Evolutionary conservation across 176 grass and related monocot species (phyloP), one percentile per base, ranked within the genome.

Genomic region (Hyparrhenia diplandra): DNA sequence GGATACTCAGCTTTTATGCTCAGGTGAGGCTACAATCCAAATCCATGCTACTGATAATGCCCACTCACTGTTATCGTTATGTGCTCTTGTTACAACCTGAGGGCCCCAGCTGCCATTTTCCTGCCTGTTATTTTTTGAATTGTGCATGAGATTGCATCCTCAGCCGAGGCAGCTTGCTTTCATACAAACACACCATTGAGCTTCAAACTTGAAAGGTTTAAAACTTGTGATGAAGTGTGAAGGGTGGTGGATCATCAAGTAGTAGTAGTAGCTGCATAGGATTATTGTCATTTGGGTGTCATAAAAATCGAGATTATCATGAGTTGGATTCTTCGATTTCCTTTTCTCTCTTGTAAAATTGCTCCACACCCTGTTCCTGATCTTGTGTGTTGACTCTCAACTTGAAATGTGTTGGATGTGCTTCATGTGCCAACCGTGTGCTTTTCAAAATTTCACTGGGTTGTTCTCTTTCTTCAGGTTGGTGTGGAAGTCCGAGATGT

Each of bases 1-100:
- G 96, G 86, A 98, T 98, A 92, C 86, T 98, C 67, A 98, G 92
- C 88, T 98, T 83, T 98, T n/a, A 95, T 71, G 96, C 96, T 77
- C 96, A 93, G 96, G 96, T 98, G 58, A 89, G 25, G 47, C 17
- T 43, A 30, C 3, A 1, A n/a, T 65, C 8, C n/a, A 28, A 69
- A 52, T 28, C 10, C 4, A 47, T 49, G 21, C 39, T 14, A 10
- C 64, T 27, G 18, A 18, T 1, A 14, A 20, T 45, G 67, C 5
- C 28, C 3, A 18, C 7, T 4, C 13, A 8, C 27, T 23, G 2
- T 13, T 13, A n/a, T n/a, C n/a, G n/a, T n/a, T n/a, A 60, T 25
- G 55, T 12, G 43, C 8, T 35, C 10, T 34, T 32, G 17, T 37
- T 18, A 55, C n/a, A 28, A 11, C n/a, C 10, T 25, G 3, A 28